Base-by-base conservation (phyloP, 192 early-diverging fungal species). In the Geranomyces variabilis region DNA sequence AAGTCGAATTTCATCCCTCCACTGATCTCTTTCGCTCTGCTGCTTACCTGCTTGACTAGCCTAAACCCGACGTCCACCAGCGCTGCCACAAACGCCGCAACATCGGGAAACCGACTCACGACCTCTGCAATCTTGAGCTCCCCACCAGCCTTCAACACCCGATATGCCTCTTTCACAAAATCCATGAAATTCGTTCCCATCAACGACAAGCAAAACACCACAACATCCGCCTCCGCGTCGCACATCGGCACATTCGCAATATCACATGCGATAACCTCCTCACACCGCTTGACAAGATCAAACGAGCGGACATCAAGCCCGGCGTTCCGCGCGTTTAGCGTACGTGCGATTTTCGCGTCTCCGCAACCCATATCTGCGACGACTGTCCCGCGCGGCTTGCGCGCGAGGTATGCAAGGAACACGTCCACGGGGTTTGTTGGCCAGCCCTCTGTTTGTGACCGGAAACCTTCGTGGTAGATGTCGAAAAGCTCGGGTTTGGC, bases 311-410 rank as follows among this genome's bases (percentile, higher is more conserved):
- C 60, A 15, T 28, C 59, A 8, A 89, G 84, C 10, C 10, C 5
- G 10, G 36, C 21, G 0, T 30, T 48, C 1, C 33, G 9, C 66
- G 81, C 79, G 45, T 87, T 78, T 15, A 93, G 80, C 17, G 80
- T 77, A 47, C 87, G 85, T 0, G 92, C 92, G 72, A 99, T 84
- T 77, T 87, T 89, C 14, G 94, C 97, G 75, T 97, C 97, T 28
- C 97, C 97, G 69, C 97, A 99, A 19, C 97, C 97, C 77, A 99
- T 80, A 81, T 99, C 97, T 0, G 92, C 95, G 47, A 99, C 79
- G 3, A 90, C 84, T 1, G 80, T 84, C 30, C 74, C 72, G 67
- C 80, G 79, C 51, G 87, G 78, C 53, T 80, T 75, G 19, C 74
- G 60, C 10, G 15, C 6, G 24, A 99, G 75, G 62, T 91, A 77